Conservation (phyloP, 1,139 yeast genomes). For the Yamadazyma diddensiae region DNA sequence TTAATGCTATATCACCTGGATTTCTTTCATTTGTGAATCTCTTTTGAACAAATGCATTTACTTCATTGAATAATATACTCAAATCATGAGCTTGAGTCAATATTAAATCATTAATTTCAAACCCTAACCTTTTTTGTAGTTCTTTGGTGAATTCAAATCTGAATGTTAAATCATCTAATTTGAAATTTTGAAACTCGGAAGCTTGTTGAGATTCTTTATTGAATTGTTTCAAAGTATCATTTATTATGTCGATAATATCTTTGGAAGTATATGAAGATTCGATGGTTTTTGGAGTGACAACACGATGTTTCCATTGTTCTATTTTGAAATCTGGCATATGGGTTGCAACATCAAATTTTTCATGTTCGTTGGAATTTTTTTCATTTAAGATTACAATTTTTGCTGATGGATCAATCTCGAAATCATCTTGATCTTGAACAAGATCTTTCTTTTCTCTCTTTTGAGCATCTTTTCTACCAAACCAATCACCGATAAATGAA, state of each 20-base stretch:
- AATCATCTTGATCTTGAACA: conserved; percentile 40
- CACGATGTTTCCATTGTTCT: conserved; percentile 33
- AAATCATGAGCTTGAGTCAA: conserved; percentile 52
- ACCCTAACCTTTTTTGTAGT: conserved; percentile 59
- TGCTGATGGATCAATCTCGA: conserved; percentile 29
- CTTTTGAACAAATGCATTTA: conserved; percentile 44
- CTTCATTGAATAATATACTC: conserved; percentile 41
- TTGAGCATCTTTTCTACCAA: conserved; percentile 17
- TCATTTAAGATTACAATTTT: conserved; percentile 37
- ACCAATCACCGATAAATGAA: conserved; percentile 21
- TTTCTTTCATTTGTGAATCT: conserved; percentile 59
- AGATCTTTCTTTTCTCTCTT: conserved; percentile 29
- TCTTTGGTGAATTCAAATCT: conserved; percentile 59
- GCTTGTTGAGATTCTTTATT: conserved; percentile 13
- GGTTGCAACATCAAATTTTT: conserved; percentile 23
- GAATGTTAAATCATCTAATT: conserved; percentile 46
- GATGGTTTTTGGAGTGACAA: conserved; percentile 24
- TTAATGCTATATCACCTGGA: conserved; percentile 63
- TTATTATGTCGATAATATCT: conserved; percentile 23
- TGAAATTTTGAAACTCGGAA: conserved; percentile 17
- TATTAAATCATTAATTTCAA: conserved; percentile 63
- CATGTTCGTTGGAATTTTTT: conserved; percentile 32
- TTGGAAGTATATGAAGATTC: conserved; percentile 28
- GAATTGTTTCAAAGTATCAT: conserved; percentile 24
- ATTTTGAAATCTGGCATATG: conserved; percentile 39